A percentile compares a stretch with the other conserved stretches of the same genome.
Conservation (phyloP, 768 basidiomycete genomes). For the Pluteus cervinus region DNA sequence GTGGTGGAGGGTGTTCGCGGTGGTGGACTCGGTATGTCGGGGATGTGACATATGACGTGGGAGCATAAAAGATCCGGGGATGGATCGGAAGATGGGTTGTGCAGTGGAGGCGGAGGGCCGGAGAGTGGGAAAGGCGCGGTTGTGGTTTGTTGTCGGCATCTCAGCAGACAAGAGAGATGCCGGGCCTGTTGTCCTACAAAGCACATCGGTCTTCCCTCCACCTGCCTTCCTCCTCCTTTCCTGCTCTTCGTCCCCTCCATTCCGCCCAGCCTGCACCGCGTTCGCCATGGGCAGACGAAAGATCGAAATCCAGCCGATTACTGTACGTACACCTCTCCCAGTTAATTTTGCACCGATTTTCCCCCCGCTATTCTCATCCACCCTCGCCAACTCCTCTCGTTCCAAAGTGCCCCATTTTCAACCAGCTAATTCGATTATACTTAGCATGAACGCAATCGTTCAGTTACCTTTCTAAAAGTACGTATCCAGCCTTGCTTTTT, state of each 20-base stretch:
- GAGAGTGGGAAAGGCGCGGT: no score
- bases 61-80: no score
- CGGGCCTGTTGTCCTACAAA: no score
- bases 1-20: no score
- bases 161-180: constrained; percentile 3
- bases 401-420: constrained; percentile 15
- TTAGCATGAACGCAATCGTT: constrained; percentile 88
- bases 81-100: no score
- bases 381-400: constrained; percentile 11
- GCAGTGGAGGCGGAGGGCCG: no score
- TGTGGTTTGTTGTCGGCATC: constrained; percentile 8
- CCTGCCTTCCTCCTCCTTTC: no score
- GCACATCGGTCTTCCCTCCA: no score
- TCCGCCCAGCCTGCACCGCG: constrained; percentile 3
- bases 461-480: constrained; percentile 88
- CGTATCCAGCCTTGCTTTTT: constrained; percentile 27
- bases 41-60: no score
- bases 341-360: constrained; percentile 12
- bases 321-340: constrained; percentile 39
- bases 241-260: constrained; percentile 1
- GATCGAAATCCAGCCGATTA: constrained; percentile 80
- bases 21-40: no score
- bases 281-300: constrained; percentile 81
- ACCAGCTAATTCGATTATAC: constrained; percentile 31
- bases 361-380: constrained; percentile 10